Evolutionary conservation across 495 filamentous ascomycete species (phyloP).

Genomic region (Darksidea phi): DNA sequence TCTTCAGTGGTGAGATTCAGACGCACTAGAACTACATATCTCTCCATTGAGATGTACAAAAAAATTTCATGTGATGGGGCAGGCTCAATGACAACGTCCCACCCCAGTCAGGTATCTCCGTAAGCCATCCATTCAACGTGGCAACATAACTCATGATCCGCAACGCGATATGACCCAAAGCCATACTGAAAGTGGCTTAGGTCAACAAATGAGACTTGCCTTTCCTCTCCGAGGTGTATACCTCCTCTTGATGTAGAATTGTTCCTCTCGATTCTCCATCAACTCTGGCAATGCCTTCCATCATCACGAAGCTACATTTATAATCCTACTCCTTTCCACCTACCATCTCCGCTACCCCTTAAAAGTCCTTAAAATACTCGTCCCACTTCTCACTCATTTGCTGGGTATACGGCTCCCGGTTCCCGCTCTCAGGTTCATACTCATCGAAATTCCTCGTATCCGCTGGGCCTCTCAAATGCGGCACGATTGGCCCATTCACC

Average conservation of each 20-base stretch:
- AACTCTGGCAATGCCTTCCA: conserved; percentile 8
- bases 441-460: conserved; percentile 90
- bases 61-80: no score
- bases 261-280: background rate
- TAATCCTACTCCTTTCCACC: background rate
- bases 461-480: conserved; percentile 72
- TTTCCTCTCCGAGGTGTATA: no score
- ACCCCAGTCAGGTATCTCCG: no score
- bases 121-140: no score
- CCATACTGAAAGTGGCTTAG: no score
- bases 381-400: conserved; percentile 77
- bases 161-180: no score
- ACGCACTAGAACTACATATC: no score
- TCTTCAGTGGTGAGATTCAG: no score
- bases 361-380: conserved; percentile 77
- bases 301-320: background rate
- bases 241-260: background rate
- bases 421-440: conserved; percentile 64
- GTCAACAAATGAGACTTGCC: no score
- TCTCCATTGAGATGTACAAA: no score
- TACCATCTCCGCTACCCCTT: background rate
- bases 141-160: no score
- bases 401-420: conserved; percentile 63
- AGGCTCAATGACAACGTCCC: no score
- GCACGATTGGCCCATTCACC: conserved; percentile 79